phyloP scores from a whole-genome alignment of 2,329 filamentous ascomycete genomes.

The Botryotinia globosa region DNA sequence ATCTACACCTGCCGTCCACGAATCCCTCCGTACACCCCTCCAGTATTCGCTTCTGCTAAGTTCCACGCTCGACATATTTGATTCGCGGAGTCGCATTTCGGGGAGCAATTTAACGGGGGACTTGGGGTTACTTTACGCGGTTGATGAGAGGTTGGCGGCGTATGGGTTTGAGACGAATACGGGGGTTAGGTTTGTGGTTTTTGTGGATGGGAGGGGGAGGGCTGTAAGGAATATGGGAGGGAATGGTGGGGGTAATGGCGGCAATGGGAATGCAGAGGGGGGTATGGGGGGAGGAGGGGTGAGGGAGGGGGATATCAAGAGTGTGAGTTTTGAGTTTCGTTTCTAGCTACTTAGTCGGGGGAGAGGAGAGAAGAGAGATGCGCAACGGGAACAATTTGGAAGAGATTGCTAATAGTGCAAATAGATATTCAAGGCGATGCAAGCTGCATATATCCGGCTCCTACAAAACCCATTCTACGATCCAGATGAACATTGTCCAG shows the following conservation, averaged over 20 bases:
- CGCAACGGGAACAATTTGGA: accelerated
- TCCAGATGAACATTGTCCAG: constrained; percentile 75
- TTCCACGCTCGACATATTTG: constrained; percentile 90
- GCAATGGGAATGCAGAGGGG: constrained; percentile 68
- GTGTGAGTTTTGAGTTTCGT: constrained; percentile 8
- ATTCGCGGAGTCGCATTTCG: constrained; percentile 56
- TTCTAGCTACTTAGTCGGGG: not conserved
- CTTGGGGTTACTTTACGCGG: constrained; percentile 84
- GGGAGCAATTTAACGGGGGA: constrained; percentile 60
- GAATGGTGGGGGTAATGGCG: constrained; percentile 41
- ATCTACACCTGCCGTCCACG: constrained; percentile 41
- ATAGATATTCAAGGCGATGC: constrained; percentile 83
- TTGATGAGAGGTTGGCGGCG: constrained; percentile 88
- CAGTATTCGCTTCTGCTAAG: constrained; percentile 92
- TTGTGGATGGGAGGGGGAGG: constrained; percentile 85
- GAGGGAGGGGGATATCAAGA: constrained; percentile 69
- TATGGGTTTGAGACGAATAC: constrained; percentile 98
- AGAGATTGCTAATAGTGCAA: constrained; percentile 15
- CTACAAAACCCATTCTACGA: constrained; percentile 94
- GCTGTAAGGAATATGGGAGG: constrained; percentile 27
- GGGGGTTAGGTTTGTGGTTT: constrained; percentile 82
- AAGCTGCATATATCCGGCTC: constrained; percentile 84
- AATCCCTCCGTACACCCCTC: constrained; percentile 66
- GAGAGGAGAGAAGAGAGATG: constrained; percentile 9
- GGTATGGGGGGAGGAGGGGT: constrained; percentile 47